A percentile compares a stretch with the other conserved stretches of the same genome.
phyloP scores from a whole-genome alignment of 768 basidiomycete genomes.

The Fomitopsis serialis region DNA sequence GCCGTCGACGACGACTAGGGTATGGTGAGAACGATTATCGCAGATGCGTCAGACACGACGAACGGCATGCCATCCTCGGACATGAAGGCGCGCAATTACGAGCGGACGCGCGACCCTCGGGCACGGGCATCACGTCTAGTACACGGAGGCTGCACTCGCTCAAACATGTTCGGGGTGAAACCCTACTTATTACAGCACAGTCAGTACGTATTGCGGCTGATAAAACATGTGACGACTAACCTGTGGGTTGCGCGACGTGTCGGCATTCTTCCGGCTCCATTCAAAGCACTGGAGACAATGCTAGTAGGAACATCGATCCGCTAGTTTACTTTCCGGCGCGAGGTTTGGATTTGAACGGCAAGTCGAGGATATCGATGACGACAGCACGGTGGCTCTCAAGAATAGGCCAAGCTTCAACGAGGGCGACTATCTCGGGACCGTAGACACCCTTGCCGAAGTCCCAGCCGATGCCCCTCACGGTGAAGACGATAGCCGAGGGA shows the following conservation, averaged over 20 bases:
- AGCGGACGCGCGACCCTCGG: constrained; percentile 86
- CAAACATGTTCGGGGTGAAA: constrained; percentile 99
- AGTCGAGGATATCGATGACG: too few species aligned
- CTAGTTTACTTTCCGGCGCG: too few species aligned
- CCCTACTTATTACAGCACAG: constrained; percentile 40
- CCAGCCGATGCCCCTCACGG: too few species aligned
- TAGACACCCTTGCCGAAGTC: too few species aligned
- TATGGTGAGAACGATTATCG: constrained; percentile 73
- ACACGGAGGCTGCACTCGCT: constrained; percentile 90
- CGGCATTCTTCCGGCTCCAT: constrained; percentile 93
- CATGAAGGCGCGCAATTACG: constrained; percentile 97
- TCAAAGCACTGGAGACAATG: constrained; percentile 93
- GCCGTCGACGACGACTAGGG: too few species aligned
- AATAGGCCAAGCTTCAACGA: too few species aligned
- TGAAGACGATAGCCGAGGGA: too few species aligned
- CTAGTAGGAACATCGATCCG: too few species aligned
- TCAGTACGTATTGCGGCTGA: not conserved
- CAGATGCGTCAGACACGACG: constrained; percentile 94
- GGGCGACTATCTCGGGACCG: too few species aligned
- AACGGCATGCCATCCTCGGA: constrained; percentile 98
- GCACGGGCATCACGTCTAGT: constrained; percentile 92
- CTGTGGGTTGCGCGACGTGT: constrained; percentile 77
- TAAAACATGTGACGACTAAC: constrained; percentile 28
- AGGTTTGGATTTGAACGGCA: too few species aligned
- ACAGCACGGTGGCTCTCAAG: too few species aligned